Percentiles rank a stretch among this genome's conserved stretches.
phyloP scores from a whole-genome alignment of 768 basidiomycete species.

The Lentinus brumalis region DNA sequence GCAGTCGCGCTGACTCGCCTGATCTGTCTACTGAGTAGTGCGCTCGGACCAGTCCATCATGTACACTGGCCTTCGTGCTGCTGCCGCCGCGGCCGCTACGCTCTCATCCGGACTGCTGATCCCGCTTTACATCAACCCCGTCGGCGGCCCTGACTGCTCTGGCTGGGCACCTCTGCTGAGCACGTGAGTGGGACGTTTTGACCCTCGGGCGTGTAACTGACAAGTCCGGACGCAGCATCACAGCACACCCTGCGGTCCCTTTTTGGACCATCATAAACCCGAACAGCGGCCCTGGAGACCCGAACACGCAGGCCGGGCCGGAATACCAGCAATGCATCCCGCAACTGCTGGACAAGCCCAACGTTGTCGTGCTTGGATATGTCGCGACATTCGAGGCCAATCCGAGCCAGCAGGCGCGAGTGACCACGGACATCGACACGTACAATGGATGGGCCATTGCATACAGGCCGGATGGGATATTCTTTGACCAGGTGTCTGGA shows the following conservation, averaged over 20 bases:
- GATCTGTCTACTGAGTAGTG: no score
- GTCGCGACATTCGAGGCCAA: slow-evolving; percentile 24
- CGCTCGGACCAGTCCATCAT: no score
- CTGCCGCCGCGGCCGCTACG: slow-evolving; percentile 3
- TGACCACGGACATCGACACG: slow-evolving; percentile 33
- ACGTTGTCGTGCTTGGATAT: slow-evolving; percentile 37
- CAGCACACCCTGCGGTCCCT: slow-evolving; percentile 28
- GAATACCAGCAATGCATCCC: slow-evolving; percentile 35
- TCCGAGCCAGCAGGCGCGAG: slow-evolving; percentile 2
- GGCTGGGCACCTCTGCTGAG: slow-evolving; percentile 6
- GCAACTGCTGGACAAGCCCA: slow-evolving; percentile 22
- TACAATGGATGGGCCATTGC: slow-evolving; percentile 34
- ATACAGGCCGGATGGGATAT: slow-evolving; percentile 37
- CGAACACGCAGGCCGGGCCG: slow-evolving; percentile 31
- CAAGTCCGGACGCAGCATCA: slow-evolving; percentile 25
- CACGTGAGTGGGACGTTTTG: background rate
- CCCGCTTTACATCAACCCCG: slow-evolving; percentile 14
- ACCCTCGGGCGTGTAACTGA: background rate
- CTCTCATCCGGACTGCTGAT: slow-evolving; percentile 12
- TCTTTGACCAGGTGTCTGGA: slow-evolving; percentile 38
- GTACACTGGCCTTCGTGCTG: no score
- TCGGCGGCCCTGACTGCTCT: background rate
- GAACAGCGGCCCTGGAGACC: slow-evolving; percentile 32
- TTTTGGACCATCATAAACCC: slow-evolving; percentile 38
- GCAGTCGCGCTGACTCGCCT: no score